phyloP scores from a whole-genome alignment of 495 filamentous ascomycete species.

The Tuber microsphaerosporum region DNA sequence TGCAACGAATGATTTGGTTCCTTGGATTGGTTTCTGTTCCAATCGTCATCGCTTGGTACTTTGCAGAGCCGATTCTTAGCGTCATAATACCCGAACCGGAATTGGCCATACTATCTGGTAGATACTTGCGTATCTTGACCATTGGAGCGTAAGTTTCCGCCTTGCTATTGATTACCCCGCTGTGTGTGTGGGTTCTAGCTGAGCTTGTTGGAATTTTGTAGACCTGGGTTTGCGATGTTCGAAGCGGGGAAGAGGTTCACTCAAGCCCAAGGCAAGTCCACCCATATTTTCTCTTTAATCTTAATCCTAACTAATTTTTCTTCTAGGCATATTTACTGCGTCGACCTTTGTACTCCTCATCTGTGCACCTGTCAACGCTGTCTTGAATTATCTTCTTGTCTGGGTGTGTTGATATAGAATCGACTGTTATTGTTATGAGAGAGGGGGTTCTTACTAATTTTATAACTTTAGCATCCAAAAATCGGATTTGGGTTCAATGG shows the following conservation, averaged over 20 bases:
- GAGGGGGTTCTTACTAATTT: conserved; percentile 1
- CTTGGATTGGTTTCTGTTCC: conserved; percentile 58
- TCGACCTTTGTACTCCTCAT: conserved; percentile 61
- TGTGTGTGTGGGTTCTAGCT: background rate
- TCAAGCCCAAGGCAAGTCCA: conserved; percentile 56
- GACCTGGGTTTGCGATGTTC: conserved; percentile 60
- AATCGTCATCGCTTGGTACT: conserved; percentile 55
- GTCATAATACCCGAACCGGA: conserved; percentile 56
- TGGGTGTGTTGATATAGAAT: conserved; percentile 46
- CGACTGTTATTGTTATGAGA: background rate
- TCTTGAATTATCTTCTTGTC: conserved; percentile 63
- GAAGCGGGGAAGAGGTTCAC: conserved; percentile 65
- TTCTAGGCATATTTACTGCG: conserved; percentile 51
- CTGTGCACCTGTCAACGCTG: conserved; percentile 58
- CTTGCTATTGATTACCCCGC: background rate
- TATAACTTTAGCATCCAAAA: conserved; percentile 44
- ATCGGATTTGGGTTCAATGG: conserved; percentile 74
- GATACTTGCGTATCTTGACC: conserved; percentile 60
- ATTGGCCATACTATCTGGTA: conserved; percentile 58
- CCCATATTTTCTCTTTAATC: background rate
- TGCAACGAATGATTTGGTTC: conserved; percentile 64
- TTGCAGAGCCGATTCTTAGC: conserved; percentile 51
- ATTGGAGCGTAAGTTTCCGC: conserved; percentile 47
- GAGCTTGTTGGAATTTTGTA: background rate
- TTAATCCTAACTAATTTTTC: background rate